Base-by-base conservation (phyloP, 345 rosid genomes). In the Ricinus communis region DNA sequence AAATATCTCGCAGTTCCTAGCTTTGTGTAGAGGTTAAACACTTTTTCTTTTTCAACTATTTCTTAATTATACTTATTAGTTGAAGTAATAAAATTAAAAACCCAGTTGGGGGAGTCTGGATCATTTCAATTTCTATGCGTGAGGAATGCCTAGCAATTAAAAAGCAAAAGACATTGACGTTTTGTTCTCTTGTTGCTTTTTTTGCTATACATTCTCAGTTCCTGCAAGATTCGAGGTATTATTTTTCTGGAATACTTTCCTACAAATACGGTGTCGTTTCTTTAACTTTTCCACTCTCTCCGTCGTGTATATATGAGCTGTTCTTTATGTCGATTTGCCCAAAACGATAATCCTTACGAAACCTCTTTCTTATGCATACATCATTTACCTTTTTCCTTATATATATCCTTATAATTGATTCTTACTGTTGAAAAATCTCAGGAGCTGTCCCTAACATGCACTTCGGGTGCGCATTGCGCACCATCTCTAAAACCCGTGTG, bases 251-350 rank as follows among this genome's bases (percentile, higher is more conserved):
- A 65, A 30, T 18, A 40, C 21, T 40, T 27, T 63, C 0, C 60
- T 45, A 11, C 15, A 0, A 14, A 1, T 27, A 53, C 64, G 70
- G 18, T 46, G 71, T 65, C 71, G 72, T 74, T 7, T n/a, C n/a
- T n/a, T 43, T 63, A 5, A 1, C 22, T 38, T 73, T 76, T 51
- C 56, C 4, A 7, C 65, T 43, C 64, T 60, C 14, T 15, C 46
- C 40, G 5, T 28, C 47, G 51, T 40, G 66, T 47, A 15, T 36
- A 5, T 47, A 53, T 64, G 80, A 56, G 69, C 62, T 84, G 78
- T 71, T 75, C 62, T 47, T 3, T 41, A 2, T 66, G 85, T 84
- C 84, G 70, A 79, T 81, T 72, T 67, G 18, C 69, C 19, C 12
- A 55, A 71, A 47, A 43, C 66, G 28, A 21, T 38, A 36, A 30